Base-by-base conservation (phyloP, 2,329 filamentous ascomycete species). In the Neofusicoccum sp. region DNA sequence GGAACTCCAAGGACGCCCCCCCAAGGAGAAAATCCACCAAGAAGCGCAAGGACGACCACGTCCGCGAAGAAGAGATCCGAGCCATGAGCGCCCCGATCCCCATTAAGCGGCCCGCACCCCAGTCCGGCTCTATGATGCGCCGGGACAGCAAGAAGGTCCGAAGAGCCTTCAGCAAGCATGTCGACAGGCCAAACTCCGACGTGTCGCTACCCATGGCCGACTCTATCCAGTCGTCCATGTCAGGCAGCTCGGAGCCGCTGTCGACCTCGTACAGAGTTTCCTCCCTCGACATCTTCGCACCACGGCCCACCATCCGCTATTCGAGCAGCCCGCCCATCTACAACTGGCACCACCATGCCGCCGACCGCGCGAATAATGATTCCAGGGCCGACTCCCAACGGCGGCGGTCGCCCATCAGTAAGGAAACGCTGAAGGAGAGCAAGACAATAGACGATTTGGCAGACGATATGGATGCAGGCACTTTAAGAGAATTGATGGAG, bases 401-500 rank as follows among this genome's bases (percentile, higher is more conserved):
- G 78, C 82, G 70, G 69, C 84, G 62, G 72, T 81, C 65, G 75
- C 82, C 64, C 73, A 79, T 34, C 73, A 79, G 65, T 75, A 82
- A n/a, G 63, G 86, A 85, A 38, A 81, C 78, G 0, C 69, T 87
- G 30, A 86, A 82, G 65, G 82, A 71, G 76, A 90, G 76, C 77
- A 60, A 60, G 12, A 89, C 74, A 34, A 83, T 89, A 47, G 84
- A 87, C 62, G 83, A 85, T 45, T 73, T 98, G 45, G 95, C 92
- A 24, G 90, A 98, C 70, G 89, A 90, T 62, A 81, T 99, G 59
- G 91, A 91, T 75, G 89, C 95, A 3, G 86, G 89, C 57, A 93
- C 91, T 67, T 74, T 99, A 40, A 85, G 93, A 62, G 90, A 96
- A 71, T 80, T 98, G 31, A 89, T 99, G 84, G 95, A 99, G 68